These are phyloP conservation scores for Colletotrichum acutatum DNA, from an alignment of 2,329 filamentous ascomycete species.

Conservation along the genomic window DNA sequence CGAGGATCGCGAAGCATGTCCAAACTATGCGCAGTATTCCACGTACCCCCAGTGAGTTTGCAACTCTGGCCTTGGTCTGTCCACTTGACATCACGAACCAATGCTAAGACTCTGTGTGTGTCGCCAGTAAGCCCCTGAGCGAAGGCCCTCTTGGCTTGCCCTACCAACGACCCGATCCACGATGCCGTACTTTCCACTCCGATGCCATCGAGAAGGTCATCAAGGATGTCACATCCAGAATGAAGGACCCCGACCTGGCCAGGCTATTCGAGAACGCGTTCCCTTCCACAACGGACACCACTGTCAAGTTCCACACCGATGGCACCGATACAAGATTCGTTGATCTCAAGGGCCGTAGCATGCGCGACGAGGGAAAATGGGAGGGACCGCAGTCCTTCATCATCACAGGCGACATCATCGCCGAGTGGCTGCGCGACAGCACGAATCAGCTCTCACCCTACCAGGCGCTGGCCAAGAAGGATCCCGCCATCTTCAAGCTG, in stretches of 20 bases:
- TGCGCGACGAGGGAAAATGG: constrained; percentile 73
- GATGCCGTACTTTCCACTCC: constrained; percentile 91
- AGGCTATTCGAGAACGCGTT: constrained; percentile 96
- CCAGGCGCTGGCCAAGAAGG: constrained; percentile 84
- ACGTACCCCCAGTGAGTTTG: constrained; percentile 50
- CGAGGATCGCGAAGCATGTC: constrained; percentile 47
- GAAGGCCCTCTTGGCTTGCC: constrained; percentile 82
- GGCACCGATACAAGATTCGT: constrained; percentile 54
- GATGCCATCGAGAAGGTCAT: constrained; percentile 90
- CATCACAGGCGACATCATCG: constrained; percentile 92
- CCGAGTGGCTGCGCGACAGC: constrained; percentile 91
- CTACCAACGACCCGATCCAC: constrained; percentile 82
- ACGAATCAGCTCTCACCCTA: constrained; percentile 95
- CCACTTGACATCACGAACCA: neutral
- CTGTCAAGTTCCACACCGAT: constrained; percentile 86
- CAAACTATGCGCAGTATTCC: constrained; percentile 54
- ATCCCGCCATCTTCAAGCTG: constrained; percentile 79
- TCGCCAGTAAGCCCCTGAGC: constrained; percentile 77
- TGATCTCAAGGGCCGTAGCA: constrained; percentile 39
- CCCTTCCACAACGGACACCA: constrained; percentile 91
- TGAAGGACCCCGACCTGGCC: constrained; percentile 88
- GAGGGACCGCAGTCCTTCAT: constrained; percentile 90
- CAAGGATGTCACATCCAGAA: constrained; percentile 78
- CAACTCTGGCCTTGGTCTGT: neutral
- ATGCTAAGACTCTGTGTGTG: constrained; percentile 16